Evolutionary conservation across 1,139 yeast species (phyloP).

Genomic region (Geotrichum restrictum): DNA sequence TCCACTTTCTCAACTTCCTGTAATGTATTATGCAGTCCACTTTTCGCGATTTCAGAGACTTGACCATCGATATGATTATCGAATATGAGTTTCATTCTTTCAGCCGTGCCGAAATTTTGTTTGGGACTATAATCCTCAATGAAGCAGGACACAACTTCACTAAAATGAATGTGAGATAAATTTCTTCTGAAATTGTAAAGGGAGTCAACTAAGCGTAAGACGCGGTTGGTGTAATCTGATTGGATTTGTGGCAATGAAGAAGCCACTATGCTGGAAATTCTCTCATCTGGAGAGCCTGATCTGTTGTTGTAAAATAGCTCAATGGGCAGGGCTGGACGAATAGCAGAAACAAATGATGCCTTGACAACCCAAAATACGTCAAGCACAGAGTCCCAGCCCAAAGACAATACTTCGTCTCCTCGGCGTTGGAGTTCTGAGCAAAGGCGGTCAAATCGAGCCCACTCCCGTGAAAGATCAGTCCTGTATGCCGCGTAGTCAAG

Average conservation of each 20-base stretch:
- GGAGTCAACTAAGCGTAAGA: slow-evolving; percentile 16
- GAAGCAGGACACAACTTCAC: slow-evolving; percentile 11
- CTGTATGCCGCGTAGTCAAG: slow-evolving; percentile 31
- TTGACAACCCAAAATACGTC: slow-evolving; percentile 25
- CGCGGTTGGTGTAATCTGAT: background rate
- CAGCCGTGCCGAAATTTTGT: slow-evolving; percentile 12
- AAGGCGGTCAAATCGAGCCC: slow-evolving; percentile 59
- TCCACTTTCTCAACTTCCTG: slow-evolving; percentile 6
- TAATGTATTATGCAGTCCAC: background rate
- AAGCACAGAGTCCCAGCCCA: slow-evolving; percentile 32
- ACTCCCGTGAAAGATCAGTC: slow-evolving; percentile 41
- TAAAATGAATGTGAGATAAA: slow-evolving; percentile 16
- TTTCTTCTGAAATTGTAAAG: slow-evolving; percentile 15
- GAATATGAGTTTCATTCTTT: slow-evolving; percentile 10
- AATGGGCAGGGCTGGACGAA: slow-evolving; percentile 26
- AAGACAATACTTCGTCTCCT: slow-evolving; percentile 52
- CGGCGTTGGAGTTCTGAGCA: slow-evolving; percentile 64
- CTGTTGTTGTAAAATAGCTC: slow-evolving; percentile 29
- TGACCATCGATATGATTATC: slow-evolving; percentile 8
- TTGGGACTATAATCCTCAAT: slow-evolving; percentile 16
- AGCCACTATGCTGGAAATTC: background rate
- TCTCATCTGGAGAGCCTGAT: slow-evolving; percentile 24
- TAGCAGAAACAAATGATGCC: slow-evolving; percentile 26
- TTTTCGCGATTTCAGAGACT: slow-evolving; percentile 12
- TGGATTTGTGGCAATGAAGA: background rate